Conservation (phyloP, 176 grass and related monocot genomes). For the Oropetium thomaeum region DNA sequence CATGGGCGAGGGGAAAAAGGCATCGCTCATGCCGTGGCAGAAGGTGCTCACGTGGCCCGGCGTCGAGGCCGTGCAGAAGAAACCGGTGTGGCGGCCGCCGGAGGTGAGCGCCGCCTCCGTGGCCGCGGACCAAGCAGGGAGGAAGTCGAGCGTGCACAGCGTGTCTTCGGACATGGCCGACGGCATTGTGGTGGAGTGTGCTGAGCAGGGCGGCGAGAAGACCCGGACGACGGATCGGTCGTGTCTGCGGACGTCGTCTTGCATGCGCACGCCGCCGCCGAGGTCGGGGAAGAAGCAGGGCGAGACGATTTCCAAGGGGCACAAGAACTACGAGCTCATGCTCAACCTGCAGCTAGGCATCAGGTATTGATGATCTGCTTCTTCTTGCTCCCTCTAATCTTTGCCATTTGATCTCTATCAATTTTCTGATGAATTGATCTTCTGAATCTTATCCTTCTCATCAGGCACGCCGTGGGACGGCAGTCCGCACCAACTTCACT, state of each 20-base stretch:
- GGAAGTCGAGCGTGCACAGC: constrained; percentile 33
- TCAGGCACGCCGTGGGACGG: constrained; percentile 80
- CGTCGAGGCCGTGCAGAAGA: constrained; percentile 51
- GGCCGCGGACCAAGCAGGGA: constrained; percentile 36
- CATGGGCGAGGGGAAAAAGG: constrained; percentile 49
- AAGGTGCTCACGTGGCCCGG: constrained; percentile 75
- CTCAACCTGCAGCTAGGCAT: constrained; percentile 99
- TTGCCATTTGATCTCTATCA: no score
- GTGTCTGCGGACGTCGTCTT: constrained; percentile 29
- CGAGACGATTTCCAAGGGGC: constrained; percentile 80
- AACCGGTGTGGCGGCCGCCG: constrained; percentile 54
- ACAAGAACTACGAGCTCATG: constrained; percentile 99
- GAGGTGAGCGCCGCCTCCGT: background rate
- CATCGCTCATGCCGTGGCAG: constrained; percentile 74
- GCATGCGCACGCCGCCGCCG: constrained; percentile 33
- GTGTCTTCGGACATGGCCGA: constrained; percentile 40
- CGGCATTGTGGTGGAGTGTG: constrained; percentile 5
- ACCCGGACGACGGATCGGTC: background rate
- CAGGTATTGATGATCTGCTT: no score
- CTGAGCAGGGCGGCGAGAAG: constrained; percentile 11
- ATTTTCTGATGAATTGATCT: no score
- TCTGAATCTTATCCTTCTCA: constrained; percentile 1
- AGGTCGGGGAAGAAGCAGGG: constrained; percentile 68
- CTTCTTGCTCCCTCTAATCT: no score
- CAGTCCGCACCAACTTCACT: constrained; percentile 49